phyloP scores from a whole-genome alignment of 2,329 filamentous ascomycete species.

The Metarhizium robertsii region DNA sequence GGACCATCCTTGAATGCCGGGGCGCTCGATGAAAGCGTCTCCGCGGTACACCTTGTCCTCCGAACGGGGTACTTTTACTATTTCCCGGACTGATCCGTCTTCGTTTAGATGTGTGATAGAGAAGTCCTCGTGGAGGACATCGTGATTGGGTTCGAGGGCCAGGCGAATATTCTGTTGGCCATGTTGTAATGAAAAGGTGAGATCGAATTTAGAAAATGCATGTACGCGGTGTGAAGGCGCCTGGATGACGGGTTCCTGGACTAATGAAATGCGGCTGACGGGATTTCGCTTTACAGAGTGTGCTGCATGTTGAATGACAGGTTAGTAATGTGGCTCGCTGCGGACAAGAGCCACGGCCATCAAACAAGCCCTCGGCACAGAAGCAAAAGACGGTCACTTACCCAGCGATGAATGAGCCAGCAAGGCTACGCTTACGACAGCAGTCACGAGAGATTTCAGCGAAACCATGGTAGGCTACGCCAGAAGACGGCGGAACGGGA shows the following conservation, averaged over 20 bases:
- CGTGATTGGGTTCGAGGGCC: slow-evolving; percentile 79
- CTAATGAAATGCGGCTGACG: slow-evolving; percentile 60
- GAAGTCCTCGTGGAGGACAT: slow-evolving; percentile 72
- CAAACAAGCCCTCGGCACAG: background rate
- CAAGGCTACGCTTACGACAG: slow-evolving; percentile 14
- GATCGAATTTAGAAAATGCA: slow-evolving; percentile 72
- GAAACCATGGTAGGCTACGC: slow-evolving; percentile 14
- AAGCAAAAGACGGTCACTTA: slow-evolving; percentile 6
- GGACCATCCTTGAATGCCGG: slow-evolving; percentile 57
- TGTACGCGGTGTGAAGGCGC: slow-evolving; percentile 72
- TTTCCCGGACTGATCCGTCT: slow-evolving; percentile 57
- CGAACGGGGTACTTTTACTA: slow-evolving; percentile 62
- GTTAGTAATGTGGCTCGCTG: slow-evolving; percentile 2
- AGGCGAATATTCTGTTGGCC: slow-evolving; percentile 65
- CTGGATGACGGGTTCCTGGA: slow-evolving; percentile 69
- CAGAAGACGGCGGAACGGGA: background rate
- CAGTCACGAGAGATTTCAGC: slow-evolving; percentile 14
- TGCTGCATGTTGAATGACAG: slow-evolving; percentile 30
- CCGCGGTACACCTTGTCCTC: slow-evolving; percentile 82
- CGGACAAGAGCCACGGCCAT: background rate
- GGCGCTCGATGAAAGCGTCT: slow-evolving; percentile 57
- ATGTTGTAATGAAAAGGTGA: slow-evolving; percentile 67
- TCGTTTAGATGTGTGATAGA: slow-evolving; percentile 61
- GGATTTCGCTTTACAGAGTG: slow-evolving; percentile 69
- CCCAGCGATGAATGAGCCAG: slow-evolving; percentile 14